Evolutionary conservation across 352 stramenopile genomes (phyloP).

Genomic region (Phytopythium helicoides): DNA sequence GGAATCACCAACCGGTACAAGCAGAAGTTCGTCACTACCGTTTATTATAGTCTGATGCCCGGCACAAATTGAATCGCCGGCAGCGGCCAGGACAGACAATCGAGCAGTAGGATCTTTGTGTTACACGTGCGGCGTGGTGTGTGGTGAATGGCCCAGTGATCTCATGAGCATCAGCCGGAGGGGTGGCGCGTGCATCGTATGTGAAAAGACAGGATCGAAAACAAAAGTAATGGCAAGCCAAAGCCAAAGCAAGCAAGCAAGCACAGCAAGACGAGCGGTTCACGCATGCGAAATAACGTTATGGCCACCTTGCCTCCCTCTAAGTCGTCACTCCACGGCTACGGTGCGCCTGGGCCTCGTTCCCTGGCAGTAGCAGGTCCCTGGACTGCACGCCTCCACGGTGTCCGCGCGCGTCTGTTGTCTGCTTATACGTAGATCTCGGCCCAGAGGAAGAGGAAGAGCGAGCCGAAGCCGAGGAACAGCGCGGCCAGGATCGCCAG

Average conservation of each 20-base stretch:
- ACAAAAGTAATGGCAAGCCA: too few species aligned
- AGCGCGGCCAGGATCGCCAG: conserved; percentile 64
- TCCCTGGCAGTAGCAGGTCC: too few species aligned
- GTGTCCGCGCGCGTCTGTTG: neutral
- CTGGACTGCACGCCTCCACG: neutral
- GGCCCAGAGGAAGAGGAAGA: conserved; percentile 87
- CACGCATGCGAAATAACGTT: conserved; percentile 11
- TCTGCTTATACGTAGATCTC: conserved; percentile 84
- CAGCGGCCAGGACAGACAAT: too few species aligned
- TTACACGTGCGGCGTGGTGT: too few species aligned
- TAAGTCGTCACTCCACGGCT: neutral
- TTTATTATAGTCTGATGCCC: conserved; percentile 96
- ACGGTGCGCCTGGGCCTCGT: neutral
- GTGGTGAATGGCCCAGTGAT: too few species aligned
- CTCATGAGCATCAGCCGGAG: too few species aligned
- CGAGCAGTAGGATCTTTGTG: too few species aligned
- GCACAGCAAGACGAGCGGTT: neutral
- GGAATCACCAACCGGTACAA: conserved; percentile 97
- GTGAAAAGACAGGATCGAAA: too few species aligned
- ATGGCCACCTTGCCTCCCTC: neutral
- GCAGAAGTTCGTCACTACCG: conserved; percentile 98
- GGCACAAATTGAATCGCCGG: conserved; percentile 79
- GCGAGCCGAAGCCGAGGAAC: conserved; percentile 75
- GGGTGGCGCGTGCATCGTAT: too few species aligned
- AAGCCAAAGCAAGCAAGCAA: too few species aligned